Base-by-base conservation (phyloP, 768 basidiomycete species). In the Boletus tomentosulus region DNA sequence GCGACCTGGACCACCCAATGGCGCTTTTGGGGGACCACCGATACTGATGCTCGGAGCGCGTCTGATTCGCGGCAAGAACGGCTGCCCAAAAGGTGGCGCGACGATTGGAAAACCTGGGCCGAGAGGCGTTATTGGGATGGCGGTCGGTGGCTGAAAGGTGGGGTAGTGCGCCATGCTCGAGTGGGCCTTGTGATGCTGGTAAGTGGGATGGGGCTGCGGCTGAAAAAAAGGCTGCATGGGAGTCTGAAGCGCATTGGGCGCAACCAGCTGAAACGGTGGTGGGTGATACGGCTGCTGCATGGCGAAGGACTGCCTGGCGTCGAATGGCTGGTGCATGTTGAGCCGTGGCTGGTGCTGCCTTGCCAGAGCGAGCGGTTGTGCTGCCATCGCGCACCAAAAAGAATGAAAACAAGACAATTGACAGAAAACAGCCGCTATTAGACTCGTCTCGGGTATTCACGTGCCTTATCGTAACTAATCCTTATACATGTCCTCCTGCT, bases 11-110 rank as follows among this genome's bases (percentile, higher is more conserved):
- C 91, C 91, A 16, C 91, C 91, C 3, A 93, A 72, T 1, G 83
- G 79, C 1, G 91, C 91, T 67, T 92, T 93, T 9, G 91, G 91
- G n/a, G 91, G 91, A 7, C 91, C 91, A 12, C 91, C 91, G 39
- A 87, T 81, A 65, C 85, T 89, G 42, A 86, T 57, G 57, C 79
- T 81, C 15, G 78, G 79, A 53, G 87, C 81, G 41, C 88, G 78
- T 66, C 86, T 77, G 64, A 77, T 86, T 51, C 86, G 73, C 28
- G 78, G 80, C 7, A 79, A 78, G 59, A 82, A 85, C 3, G 80
- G 83, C 51, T 77, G 77, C 15, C 67, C 68, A 38, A 67, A 74
- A 25, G 68, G 76, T 55, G 73, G 75, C 1, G 77, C 61, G 62
- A 80, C 73, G 56, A 85, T 72, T 2, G 85, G 73, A 66, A 86